Percentiles rank a stretch among this genome's conserved stretches.
These are phyloP conservation scores for Hansenula lynferdii DNA, from an alignment of 1,139 yeast genomes.

Conservation along the genomic window DNA sequence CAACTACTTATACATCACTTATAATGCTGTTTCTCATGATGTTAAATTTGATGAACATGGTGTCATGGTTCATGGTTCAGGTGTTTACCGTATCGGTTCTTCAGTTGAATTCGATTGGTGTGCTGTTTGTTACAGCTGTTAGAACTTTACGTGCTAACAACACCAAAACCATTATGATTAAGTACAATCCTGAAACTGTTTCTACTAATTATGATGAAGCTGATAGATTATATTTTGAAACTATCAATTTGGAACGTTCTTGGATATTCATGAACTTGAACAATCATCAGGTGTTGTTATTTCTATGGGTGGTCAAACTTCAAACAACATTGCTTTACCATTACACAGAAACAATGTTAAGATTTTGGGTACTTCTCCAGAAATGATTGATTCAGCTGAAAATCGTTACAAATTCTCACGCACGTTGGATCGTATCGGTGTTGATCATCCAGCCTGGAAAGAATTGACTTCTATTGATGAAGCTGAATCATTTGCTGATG, in stretches of 20 bases:
- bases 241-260: constrained; percentile 88
- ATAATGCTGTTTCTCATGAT: constrained; percentile 89
- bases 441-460: constrained; percentile 99
- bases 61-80: constrained; percentile 87
- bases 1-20: constrained; percentile 91
- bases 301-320: constrained; percentile 99
- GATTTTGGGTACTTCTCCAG: constrained; percentile 95
- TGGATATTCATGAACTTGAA: constrained; percentile 94
- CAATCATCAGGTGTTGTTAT: constrained; percentile 89
- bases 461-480: constrained; percentile 92
- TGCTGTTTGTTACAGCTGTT: constrained; percentile 91
- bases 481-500: constrained; percentile 89
- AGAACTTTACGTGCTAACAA: constrained; percentile 89
- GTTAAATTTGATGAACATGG: constrained; percentile 82
- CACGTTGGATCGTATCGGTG: constrained; percentile 95
- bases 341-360: constrained; percentile 93
- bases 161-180: constrained; percentile 91
- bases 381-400: constrained; percentile 98
- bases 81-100: constrained; percentile 93
- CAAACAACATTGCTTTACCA: constrained; percentile 93
- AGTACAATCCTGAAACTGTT: constrained; percentile 98
- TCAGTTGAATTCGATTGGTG: constrained; percentile 97
- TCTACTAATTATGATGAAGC: constrained; percentile 99
- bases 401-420: constrained; percentile 97
- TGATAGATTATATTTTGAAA: constrained; percentile 94